Conservation (phyloP, 139 green algal species). For the Yamagishiella unicocca region DNA sequence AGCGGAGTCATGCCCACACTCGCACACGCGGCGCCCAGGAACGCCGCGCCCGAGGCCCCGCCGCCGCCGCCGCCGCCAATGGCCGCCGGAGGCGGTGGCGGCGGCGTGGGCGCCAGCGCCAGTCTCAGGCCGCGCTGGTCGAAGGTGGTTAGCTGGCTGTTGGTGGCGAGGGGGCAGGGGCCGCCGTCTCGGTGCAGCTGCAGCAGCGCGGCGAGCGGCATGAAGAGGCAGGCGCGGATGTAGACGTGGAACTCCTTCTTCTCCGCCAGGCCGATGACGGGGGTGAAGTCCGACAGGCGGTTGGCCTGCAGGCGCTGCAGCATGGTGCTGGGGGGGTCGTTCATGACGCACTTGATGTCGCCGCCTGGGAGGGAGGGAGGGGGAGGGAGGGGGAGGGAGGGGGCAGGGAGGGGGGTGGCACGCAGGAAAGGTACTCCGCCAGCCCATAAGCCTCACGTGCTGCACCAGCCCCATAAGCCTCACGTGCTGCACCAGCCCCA, state of each 20-base stretch:
- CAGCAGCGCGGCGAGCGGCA: conserved; percentile 45
- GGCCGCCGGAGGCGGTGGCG: background rate
- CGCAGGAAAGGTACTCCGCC: too few relatives aligned
- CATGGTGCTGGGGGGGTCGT: conserved; percentile 49
- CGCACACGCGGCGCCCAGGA: background rate
- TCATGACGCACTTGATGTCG: conserved; percentile 52
- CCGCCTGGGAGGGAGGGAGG: conserved; percentile 14
- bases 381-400: too few relatives aligned
- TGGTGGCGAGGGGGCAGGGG: conserved; percentile 29
- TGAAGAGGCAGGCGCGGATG: conserved; percentile 50
- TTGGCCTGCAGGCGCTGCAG: conserved; percentile 50
- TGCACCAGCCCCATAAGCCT: too few relatives aligned
- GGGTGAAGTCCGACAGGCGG: conserved; percentile 43
- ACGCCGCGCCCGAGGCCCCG: background rate
- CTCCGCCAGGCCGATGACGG: conserved; percentile 39
- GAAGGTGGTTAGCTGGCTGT: conserved; percentile 28
- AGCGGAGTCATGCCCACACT: background rate
- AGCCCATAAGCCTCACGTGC: too few relatives aligned
- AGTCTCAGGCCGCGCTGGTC: conserved; percentile 28
- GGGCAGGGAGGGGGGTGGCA: background rate
- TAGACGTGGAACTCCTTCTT: conserved; percentile 50
- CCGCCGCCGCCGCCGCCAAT: background rate
- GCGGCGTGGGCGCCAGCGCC: background rate
- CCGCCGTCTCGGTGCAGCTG: background rate
- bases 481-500: too few relatives aligned